phyloP scores from a whole-genome alignment of 306 rosid species.

The Carpinus fangiana region DNA sequence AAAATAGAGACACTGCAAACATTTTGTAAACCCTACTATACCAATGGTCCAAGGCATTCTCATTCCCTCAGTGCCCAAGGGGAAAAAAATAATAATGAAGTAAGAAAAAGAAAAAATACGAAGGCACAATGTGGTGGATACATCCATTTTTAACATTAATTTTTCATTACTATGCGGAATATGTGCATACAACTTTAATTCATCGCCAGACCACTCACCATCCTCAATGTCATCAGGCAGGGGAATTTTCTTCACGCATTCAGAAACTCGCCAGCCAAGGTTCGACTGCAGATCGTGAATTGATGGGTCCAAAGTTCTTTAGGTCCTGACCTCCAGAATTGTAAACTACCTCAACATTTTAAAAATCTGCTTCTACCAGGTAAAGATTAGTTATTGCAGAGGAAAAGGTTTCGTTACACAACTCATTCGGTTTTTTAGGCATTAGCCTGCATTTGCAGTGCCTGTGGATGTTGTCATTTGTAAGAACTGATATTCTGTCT shows the following conservation, averaged over 20 bases:
- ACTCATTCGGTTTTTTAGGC: neutral
- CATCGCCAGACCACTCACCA: slow-evolving; percentile 29
- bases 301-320: slow-evolving; percentile 55
- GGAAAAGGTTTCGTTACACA: neutral
- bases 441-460: neutral
- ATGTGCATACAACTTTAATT: neutral
- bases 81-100: neutral
- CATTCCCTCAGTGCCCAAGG: neutral
- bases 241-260: slow-evolving; percentile 86
- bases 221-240: slow-evolving; percentile 58
- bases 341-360: neutral
- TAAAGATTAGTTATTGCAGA: neutral
- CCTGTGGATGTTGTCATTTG: neutral
- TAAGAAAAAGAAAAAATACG: neutral
- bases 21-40: neutral
- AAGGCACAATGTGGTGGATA: neutral
- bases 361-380: neutral
- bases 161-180: neutral
- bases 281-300: slow-evolving; percentile 63
- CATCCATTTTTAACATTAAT: neutral
- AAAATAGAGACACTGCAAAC: neutral
- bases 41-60: neutral
- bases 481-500: neutral
- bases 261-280: slow-evolving; percentile 79
- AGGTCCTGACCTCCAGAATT: slow-evolving; percentile 46